phyloP scores from a whole-genome alignment of 805 yeast genomes.

The Yamadazyma takamatsuzukensis region DNA sequence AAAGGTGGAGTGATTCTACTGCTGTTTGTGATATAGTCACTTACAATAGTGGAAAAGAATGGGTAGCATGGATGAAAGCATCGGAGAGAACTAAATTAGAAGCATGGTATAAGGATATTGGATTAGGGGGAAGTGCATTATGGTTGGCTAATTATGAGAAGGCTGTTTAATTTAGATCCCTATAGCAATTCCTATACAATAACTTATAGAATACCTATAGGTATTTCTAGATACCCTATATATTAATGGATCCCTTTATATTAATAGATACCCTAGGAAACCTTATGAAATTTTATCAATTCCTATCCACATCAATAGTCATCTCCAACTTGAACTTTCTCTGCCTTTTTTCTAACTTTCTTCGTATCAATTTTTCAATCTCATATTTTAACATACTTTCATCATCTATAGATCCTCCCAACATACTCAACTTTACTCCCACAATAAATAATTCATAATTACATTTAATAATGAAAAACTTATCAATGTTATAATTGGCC shows the following conservation, averaged over 20 bases:
- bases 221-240: too few relatives aligned
- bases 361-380: slow-evolving; percentile 39
- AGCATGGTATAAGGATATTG: too few relatives aligned
- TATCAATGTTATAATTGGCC: slow-evolving; percentile 44
- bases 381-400: slow-evolving; percentile 56
- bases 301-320: slow-evolving; percentile 31
- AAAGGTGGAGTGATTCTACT: slow-evolving; percentile 10
- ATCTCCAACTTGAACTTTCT: slow-evolving; percentile 26
- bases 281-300: neutral
- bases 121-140: too few relatives aligned
- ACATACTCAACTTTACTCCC: slow-evolving; percentile 52
- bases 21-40: slow-evolving; percentile 16
- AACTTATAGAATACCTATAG: too few relatives aligned
- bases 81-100: slow-evolving; percentile 8
- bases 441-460: slow-evolving; percentile 59
- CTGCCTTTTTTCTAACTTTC: slow-evolving; percentile 21
- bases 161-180: too few relatives aligned
- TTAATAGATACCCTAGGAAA: neutral
- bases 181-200: too few relatives aligned
- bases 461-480: slow-evolving; percentile 55
- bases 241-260: too few relatives aligned
- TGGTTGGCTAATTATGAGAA: too few relatives aligned
- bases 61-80: slow-evolving; percentile 16
- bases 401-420: slow-evolving; percentile 71
- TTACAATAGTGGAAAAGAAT: slow-evolving; percentile 10